Evolutionary conservation across 140 eudicot genomes (phyloP), one percentile per base, ranked within the genome.

Genomic region (Ambrosia hybrid): DNA sequence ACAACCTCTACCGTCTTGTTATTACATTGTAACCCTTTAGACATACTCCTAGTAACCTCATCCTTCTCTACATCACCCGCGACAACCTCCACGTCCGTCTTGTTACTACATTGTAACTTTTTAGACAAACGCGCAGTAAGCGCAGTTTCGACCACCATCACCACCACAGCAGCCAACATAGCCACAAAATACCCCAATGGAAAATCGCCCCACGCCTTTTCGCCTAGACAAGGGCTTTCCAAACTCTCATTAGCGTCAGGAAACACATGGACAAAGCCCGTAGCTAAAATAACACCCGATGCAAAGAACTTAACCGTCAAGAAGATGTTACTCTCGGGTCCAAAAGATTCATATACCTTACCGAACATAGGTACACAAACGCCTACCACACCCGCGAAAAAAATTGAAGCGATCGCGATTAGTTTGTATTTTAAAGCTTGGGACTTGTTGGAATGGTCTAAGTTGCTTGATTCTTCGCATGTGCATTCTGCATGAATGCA

Each of bases 211-310:
- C 90, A 82, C 4, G 76, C 38, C 59, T 39, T 68, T 0, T 71
- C 70, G 4, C 79, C 74, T 0, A 85, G 66, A 67, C 86, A 85
- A 10, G 82, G 82, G 71, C 41, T 81, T 1, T 71, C 77, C 11
- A 85, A 72, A 12, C 77, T 76, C 51, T 76, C 80, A 9, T 78
- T 82, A 1, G 90, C 85, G 30, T 86, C 88, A 0, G 91, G 84
- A n/a, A 86, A 79, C 15, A 83, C 75, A 61, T 85, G 87, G 6
- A 85, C 81, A 69, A 79, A 82, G 11, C 87, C 91, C 9, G 87
- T 85, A 9, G 91, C 83, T 59, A 86, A 57, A 26, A 87, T 87
- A 1, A 87, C 83, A 6, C 89, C 87, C 0, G 87, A 79, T 0
- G 92, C 87, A 11, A 83, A 87, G 15, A 86, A 81, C 4, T 86